A percentile compares a stretch with the other conserved stretches of the same genome.
Evolutionary conservation across 257 asterid genomes (phyloP).

Genomic region (Catharanthus roseus): DNA sequence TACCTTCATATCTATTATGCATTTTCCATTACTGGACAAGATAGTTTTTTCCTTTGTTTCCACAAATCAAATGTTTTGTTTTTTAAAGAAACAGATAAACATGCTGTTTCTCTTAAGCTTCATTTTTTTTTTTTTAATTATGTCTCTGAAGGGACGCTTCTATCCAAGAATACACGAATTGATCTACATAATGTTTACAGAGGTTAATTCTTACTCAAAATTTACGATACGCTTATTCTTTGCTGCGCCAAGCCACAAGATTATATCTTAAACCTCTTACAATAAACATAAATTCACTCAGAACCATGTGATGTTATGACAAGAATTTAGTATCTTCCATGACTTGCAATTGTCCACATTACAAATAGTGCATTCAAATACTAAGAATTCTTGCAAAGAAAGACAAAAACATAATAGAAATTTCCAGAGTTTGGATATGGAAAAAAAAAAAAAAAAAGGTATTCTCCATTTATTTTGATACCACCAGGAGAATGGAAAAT

Average conservation of each 20-base stretch:
- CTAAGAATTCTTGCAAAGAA: too few species aligned
- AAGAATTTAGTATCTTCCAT: too few species aligned
- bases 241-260: too few species aligned
- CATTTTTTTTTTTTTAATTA: too few species aligned
- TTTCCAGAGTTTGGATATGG: neutral
- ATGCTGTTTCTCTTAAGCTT: too few species aligned
- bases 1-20: neutral
- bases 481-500: slow-evolving; percentile 18
- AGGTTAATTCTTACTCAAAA: too few species aligned
- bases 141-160: too few species aligned
- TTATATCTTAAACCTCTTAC: neutral
- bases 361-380: too few species aligned
- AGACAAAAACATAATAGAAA: neutral
- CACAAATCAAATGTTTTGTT: neutral
- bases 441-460: slow-evolving; percentile 7
- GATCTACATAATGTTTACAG: too few species aligned
- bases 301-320: neutral
- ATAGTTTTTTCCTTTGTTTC: neutral
- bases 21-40: neutral
- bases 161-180: too few species aligned
- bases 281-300: neutral
- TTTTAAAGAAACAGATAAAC: neutral
- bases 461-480: slow-evolving; percentile 12
- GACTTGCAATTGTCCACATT: too few species aligned
- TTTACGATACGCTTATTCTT: too few species aligned